Percentiles rank a stretch among this genome's conserved stretches.
Evolutionary conservation across 805 yeast genomes (phyloP).

Genomic region (Starmerella floris): DNA sequence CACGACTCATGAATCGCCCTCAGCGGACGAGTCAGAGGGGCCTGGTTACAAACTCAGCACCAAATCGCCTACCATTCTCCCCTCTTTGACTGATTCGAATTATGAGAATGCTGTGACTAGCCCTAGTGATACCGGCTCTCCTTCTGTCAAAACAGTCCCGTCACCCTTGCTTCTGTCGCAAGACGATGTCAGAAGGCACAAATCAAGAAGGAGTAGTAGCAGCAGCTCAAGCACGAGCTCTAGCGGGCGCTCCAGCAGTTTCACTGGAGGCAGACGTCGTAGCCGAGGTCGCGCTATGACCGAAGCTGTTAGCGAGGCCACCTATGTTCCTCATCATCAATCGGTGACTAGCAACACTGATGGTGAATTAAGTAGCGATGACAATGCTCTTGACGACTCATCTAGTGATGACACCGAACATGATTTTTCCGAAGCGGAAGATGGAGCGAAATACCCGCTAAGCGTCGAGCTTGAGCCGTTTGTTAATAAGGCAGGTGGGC

Average conservation of each 20-base stretch:
- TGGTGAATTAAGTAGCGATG: conserved; percentile 3
- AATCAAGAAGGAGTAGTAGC: neutral
- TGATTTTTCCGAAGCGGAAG: conserved; percentile 16
- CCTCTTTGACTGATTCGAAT: too few species aligned
- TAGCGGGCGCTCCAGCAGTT: neutral
- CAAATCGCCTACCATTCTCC: too few species aligned
- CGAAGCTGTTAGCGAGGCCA: conserved; percentile 22
- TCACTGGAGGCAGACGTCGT: neutral
- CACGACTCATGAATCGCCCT: too few species aligned
- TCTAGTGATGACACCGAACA: conserved; percentile 8
- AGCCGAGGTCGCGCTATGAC: conserved; percentile 3
- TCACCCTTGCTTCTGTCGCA: conserved; percentile 4
- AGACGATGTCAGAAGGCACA: neutral
- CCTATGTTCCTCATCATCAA: conserved; percentile 21
- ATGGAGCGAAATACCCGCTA: conserved; percentile 29
- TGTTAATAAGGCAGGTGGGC: conserved; percentile 93
- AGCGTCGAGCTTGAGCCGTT: conserved; percentile 87
- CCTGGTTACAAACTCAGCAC: too few species aligned
- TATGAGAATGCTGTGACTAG: too few species aligned
- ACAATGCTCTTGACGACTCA: conserved; percentile 1
- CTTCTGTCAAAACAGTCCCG: too few species aligned
- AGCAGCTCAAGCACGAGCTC: neutral
- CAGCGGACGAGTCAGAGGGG: too few species aligned
- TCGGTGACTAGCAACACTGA: neutral
- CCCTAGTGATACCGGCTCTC: too few species aligned